Conservation (phyloP, 1,139 yeast species). For the Candida pseudoviswanathii region DNA sequence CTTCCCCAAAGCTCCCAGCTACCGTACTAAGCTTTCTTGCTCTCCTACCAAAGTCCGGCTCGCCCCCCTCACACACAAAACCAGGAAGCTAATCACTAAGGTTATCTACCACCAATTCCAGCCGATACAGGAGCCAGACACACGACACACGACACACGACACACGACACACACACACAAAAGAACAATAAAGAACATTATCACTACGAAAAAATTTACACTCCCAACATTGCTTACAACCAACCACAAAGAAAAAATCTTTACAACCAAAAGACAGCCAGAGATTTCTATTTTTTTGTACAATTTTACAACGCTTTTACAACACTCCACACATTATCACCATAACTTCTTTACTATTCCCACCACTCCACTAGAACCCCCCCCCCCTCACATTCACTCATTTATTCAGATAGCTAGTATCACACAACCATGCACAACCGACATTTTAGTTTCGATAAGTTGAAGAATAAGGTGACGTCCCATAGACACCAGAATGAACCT, state of each 20-base stretch:
- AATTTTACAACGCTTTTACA: not conserved
- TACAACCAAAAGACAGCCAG: not conserved
- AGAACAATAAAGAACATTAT: not conserved
- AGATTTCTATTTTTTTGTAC: not conserved
- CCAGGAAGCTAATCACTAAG: too few relatives aligned
- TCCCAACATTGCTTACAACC: too few relatives aligned
- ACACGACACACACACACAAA: not conserved
- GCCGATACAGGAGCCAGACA: too few relatives aligned
- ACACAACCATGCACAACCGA: constrained; percentile 1
- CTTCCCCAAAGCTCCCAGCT: too few relatives aligned
- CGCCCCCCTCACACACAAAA: too few relatives aligned
- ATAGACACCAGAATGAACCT: constrained; percentile 19
- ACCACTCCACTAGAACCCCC: too few relatives aligned
- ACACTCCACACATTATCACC: not conserved
- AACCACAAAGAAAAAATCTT: not conserved
- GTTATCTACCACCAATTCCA: not conserved
- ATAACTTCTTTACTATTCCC: not conserved
- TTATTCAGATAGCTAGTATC: not conserved
- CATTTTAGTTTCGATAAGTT: constrained; percentile 23
- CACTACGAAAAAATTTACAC: too few relatives aligned
- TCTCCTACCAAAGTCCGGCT: too few relatives aligned
- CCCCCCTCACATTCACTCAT: not conserved
- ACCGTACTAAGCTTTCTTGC: too few relatives aligned
- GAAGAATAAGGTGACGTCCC: constrained; percentile 21
- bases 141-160: too few relatives aligned